Percentiles rank a stretch among this genome's conserved stretches.
Evolutionary conservation across 2,329 filamentous ascomycete species (phyloP).

Genomic region (Cyphellophora europaea): DNA sequence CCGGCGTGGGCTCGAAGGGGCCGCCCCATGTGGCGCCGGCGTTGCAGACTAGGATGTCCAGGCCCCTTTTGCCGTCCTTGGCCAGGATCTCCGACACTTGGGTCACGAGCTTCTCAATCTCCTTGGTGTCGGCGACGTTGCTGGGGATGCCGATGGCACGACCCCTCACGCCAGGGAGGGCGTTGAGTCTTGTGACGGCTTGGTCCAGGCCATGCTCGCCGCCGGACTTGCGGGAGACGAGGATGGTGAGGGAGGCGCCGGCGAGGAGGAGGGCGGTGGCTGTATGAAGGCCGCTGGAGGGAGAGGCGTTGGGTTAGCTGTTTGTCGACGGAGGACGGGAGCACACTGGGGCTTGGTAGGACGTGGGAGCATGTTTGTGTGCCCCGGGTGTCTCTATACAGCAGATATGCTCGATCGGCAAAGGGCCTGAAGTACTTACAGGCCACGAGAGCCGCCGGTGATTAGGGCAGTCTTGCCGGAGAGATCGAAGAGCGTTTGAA

Average conservation of each 20-base stretch:
- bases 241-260: slow-evolving; percentile 8
- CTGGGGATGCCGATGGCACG: slow-evolving; percentile 7
- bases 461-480: slow-evolving; percentile 13
- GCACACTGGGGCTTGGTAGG: no score
- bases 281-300: slow-evolving; percentile 10
- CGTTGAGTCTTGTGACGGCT: slow-evolving; percentile 8
- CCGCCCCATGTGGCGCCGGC: slow-evolving; percentile 13
- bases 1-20: slow-evolving; percentile 9
- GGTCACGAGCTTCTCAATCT: slow-evolving; percentile 8
- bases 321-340: no score
- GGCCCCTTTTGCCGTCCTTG: slow-evolving; percentile 1
- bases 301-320: slow-evolving; percentile 22
- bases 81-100: slow-evolving; percentile 6
- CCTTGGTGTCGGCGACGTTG: slow-evolving; percentile 10
- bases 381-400: slow-evolving; percentile 23
- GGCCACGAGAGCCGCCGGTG: no score
- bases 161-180: slow-evolving; percentile 7
- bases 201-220: slow-evolving; percentile 4
- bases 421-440: no score
- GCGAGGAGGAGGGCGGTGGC: slow-evolving; percentile 10
- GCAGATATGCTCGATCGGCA: no score
- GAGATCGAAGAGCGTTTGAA: slow-evolving; percentile 8
- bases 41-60: slow-evolving; percentile 18
- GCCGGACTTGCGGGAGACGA: slow-evolving; percentile 9
- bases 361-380: no score